phyloP scores from a whole-genome alignment of 768 basidiomycete genomes.

The Lentinus tigrinus region DNA sequence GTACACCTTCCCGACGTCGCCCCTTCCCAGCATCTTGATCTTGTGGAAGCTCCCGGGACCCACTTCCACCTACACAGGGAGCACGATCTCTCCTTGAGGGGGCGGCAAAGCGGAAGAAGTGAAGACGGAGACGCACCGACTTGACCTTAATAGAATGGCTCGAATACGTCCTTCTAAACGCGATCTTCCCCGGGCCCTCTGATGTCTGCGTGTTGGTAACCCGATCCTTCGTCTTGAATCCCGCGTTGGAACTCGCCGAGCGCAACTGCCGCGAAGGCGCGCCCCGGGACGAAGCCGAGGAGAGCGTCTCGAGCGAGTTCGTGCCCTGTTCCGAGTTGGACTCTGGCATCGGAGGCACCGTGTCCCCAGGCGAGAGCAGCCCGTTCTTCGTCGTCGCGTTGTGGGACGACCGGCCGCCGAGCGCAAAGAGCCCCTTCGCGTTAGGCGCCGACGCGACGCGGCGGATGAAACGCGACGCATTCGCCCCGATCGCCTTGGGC shows the following conservation, averaged over 20 bases:
- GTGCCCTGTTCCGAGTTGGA: slow-evolving; percentile 56
- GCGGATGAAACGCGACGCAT: slow-evolving; percentile 86
- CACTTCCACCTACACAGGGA: slow-evolving; percentile 74
- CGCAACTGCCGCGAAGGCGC: slow-evolving; percentile 43
- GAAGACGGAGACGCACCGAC: slow-evolving; percentile 52
- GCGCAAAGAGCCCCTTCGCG: slow-evolving; percentile 83
- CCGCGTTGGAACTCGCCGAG: slow-evolving; percentile 31
- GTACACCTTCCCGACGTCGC: slow-evolving; percentile 98
- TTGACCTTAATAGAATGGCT: slow-evolving; percentile 96
- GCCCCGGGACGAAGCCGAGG: slow-evolving; percentile 70
- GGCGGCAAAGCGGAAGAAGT: slow-evolving; percentile 5
- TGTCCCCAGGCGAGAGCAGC: slow-evolving; percentile 67
- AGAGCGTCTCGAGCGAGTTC: slow-evolving; percentile 75
- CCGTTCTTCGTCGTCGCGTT: slow-evolving; percentile 68
- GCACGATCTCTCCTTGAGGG: neutral
- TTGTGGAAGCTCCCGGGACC: slow-evolving; percentile 93
- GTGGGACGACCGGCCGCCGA: slow-evolving; percentile 53
- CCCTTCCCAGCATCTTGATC: slow-evolving; percentile 97
- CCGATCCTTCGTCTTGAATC: slow-evolving; percentile 41
- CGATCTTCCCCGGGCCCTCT: slow-evolving; percentile 58
- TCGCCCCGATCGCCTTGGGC: slow-evolving; percentile 67
- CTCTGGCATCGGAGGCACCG: slow-evolving; percentile 52
- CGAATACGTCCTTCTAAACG: slow-evolving; percentile 94
- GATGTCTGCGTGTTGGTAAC: slow-evolving; percentile 40
- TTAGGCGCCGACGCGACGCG: slow-evolving; percentile 97